Conservation (phyloP, 768 basidiomycete genomes). For the Termitomyces sp. region DNA sequence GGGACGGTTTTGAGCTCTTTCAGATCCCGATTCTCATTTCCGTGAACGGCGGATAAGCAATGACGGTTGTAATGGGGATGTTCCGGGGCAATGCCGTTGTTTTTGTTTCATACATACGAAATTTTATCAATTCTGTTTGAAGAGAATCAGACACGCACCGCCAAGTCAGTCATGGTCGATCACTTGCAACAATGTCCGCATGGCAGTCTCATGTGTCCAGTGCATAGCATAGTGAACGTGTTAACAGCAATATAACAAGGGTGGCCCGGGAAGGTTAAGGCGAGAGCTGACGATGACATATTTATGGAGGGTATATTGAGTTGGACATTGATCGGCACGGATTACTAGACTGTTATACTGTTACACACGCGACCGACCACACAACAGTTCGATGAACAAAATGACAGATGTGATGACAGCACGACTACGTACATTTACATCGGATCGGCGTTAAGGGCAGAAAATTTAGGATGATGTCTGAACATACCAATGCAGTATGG, state of each 20-base stretch:
- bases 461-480: neutral
- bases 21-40: neutral
- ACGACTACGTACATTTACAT: neutral
- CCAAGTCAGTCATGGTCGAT: neutral
- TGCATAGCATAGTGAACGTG: neutral
- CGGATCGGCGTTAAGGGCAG: no score
- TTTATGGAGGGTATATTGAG: no score
- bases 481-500: neutral
- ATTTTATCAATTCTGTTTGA: no score
- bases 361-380: no score
- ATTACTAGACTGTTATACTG: neutral
- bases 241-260: neutral
- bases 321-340: neutral
- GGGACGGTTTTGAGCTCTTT: neutral
- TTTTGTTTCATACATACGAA: no score
- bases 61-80: neutral
- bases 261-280: neutral
- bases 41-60: neutral
- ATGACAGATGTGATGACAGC: neutral
- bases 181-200: no score
- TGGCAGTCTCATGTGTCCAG: neutral
- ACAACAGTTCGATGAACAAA: neutral
- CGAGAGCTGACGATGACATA: no score
- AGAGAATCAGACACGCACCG: no score
- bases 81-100: neutral